Evolutionary conservation across 2,329 filamentous ascomycete genomes (phyloP), one percentile per base, ranked within the genome.

Genomic region (Fusarium sp.): DNA sequence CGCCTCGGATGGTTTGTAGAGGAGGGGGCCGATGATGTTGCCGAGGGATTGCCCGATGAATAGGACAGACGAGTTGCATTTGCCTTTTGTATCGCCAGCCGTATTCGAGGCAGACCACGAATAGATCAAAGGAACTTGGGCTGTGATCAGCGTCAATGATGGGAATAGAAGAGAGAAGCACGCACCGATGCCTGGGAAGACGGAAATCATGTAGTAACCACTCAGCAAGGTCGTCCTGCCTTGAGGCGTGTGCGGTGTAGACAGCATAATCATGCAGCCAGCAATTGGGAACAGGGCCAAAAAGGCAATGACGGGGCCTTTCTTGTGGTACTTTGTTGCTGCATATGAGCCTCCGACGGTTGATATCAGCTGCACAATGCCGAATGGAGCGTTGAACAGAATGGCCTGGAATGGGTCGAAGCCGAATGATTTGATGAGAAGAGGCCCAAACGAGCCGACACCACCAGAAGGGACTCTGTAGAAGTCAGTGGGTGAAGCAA

Each of bases 1-100:
- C 68, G 23, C 73, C 68, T 61, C 74, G 49, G 76, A 77, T 10
- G 57, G 48, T 3, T 51, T 54, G 47, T 67, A 73, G 0, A 73
- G 56, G 0, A 73, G 39, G 1, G 69, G 66, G 0, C 87, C 87
- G n/a, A 88, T 78, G 39, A 88, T 83, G 63, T 89, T 89, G 8
- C 86, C 87, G 2, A 82, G 81, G 46, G 83, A 86, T 63, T 85
- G 82, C 7, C 85, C 85, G 23, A 88, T 77, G 61, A 89, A 87
- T 4, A 88, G 73, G 13, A 86, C 79, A 2, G 78, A 84, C 0
- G 85, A 88, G 0, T 83, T 88, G 3, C 84, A 80, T 68, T 89
- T 89, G 57, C 85, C 82, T 70, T 90, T 90, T 0, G 87, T 90
- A 56, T 89, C 86, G 1, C 87, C 87, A 2, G 79, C 87, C 0